Evolutionary conservation across 495 filamentous ascomycete genomes (phyloP), one percentile per base, ranked within the genome.

Genomic region (Penicillium riverlandense): DNA sequence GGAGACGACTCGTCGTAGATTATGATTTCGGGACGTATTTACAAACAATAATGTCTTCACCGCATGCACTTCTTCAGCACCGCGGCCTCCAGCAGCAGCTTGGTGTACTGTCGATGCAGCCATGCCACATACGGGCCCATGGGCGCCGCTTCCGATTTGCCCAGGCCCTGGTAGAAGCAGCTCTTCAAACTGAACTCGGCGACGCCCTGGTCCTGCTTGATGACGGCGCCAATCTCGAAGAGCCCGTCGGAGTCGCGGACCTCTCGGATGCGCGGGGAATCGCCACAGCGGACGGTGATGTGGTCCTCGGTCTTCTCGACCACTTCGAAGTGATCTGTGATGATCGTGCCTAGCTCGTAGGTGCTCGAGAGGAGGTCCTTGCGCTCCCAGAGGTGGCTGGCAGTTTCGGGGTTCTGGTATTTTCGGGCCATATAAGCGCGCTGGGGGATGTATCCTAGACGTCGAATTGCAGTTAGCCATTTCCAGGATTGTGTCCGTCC

Each of bases 251-350:
- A 79, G 15, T 71, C 66, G 31, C 84, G 67, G 22, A 81, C 70
- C 0, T 67, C 77, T 27, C 48, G 50, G 22, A 75, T 74, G 39
- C 78, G 66, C 0, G 85, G 85, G 5, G 78, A 77, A 45, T 81
- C 84, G 16, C 84, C 85, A 54, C 80, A 82, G 12, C 85, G 77
- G 28, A 87, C 73, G 6, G 76, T 58, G 36, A 87, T 82, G 28
- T 69, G 66, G 22, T 74, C 74, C 7, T 76, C 67, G 12, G 72
- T 77, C 59, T 84, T 82, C 46, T 79, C 76, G 2, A 89, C 62
- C 0, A 89, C 83, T 60, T 89, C 82, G 59, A 89, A 88, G 62
- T 89, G 84, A 55, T 89, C 84, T 22, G 80, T 84, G 52, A 87
- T 76, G 28, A 75, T 58, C 14, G 83, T 83, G 22, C 83, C 83